Percentiles rank a stretch among this genome's conserved stretches.
Conservation (phyloP, 2,329 filamentous ascomycete genomes). For the Mycosphaerella arachidis region DNA sequence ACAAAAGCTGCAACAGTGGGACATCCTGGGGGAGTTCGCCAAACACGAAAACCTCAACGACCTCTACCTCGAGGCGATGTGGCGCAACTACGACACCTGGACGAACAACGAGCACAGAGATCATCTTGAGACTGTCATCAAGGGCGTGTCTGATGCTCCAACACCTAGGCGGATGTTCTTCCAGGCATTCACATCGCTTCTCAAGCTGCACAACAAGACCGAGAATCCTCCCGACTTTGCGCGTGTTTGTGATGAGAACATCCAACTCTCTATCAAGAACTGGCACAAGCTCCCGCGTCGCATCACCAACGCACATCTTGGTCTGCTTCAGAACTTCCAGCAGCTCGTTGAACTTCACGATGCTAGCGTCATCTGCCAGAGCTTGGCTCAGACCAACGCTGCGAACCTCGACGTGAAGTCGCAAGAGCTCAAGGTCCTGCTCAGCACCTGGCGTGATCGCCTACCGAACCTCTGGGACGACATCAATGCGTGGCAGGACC, state of each 20-base stretch:
- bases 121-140: slow-evolving; percentile 86
- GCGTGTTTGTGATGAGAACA: slow-evolving; percentile 89
- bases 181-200: slow-evolving; percentile 94
- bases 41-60: slow-evolving; percentile 99
- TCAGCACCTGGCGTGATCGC: slow-evolving; percentile 92
- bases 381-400: slow-evolving; percentile 77
- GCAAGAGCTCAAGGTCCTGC: slow-evolving; percentile 85
- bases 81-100: slow-evolving; percentile 96
- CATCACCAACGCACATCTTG: slow-evolving; percentile 92
- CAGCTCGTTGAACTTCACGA: slow-evolving; percentile 96
- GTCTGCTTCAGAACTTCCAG: slow-evolving; percentile 94
- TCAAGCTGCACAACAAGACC: slow-evolving; percentile 88
- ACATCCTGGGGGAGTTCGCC: slow-evolving; percentile 92
- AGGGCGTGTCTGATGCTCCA: slow-evolving; percentile 94
- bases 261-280: slow-evolving; percentile 93
- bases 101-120: slow-evolving; percentile 79
- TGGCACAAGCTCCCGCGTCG: slow-evolving; percentile 97
- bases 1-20: slow-evolving; percentile 98
- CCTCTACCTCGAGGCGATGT: slow-evolving; percentile 87
- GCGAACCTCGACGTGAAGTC: slow-evolving; percentile 89
- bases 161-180: slow-evolving; percentile 94
- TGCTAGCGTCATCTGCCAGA: slow-evolving; percentile 92
- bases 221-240: slow-evolving; percentile 78
- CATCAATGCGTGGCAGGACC: slow-evolving; percentile 97
- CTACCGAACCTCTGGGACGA: slow-evolving; percentile 98